Percentiles rank a stretch among this genome's conserved stretches.
Evolutionary conservation across 352 stramenopile species (phyloP).

Genomic region (Hyaloperonospora arabidopsidis): DNA sequence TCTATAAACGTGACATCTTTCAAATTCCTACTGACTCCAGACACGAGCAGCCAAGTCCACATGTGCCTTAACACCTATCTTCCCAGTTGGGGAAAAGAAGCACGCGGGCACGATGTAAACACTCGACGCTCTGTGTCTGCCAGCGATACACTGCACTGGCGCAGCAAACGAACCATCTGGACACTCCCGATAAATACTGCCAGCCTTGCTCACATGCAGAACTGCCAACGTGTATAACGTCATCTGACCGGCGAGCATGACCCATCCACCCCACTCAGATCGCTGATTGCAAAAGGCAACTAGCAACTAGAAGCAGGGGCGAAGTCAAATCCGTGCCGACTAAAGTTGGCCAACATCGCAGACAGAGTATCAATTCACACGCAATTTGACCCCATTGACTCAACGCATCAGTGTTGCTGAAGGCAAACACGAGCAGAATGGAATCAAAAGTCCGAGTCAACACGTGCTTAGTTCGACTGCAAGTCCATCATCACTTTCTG

Average conservation of each 20-base stretch:
- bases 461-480: constrained; percentile 37
- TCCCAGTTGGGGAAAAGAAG: constrained; percentile 28
- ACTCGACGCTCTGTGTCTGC: constrained; percentile 9
- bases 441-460: constrained; percentile 10
- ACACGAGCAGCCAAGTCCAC: constrained; percentile 3
- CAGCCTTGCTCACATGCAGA: constrained; percentile 25
- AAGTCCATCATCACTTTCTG: constrained; percentile 70
- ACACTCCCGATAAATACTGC: constrained; percentile 30
- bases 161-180: constrained; percentile 10
- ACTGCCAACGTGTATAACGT: constrained; percentile 11
- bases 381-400: constrained; percentile 4
- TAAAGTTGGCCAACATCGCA: background rate
- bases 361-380: constrained; percentile 11
- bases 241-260: constrained; percentile 7
- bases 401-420: constrained; percentile 15
- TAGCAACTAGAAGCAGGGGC: constrained; percentile 11
- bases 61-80: constrained; percentile 5
- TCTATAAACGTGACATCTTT: constrained; percentile 18
- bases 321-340: constrained; percentile 1
- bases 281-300: constrained; percentile 29
- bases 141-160: constrained; percentile 5
- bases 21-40: constrained; percentile 18
- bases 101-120: constrained; percentile 11
- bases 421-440: constrained; percentile 24
- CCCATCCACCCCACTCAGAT: constrained; percentile 8